Conservation (phyloP, 2,329 filamentous ascomycete genomes). For the Ophiosphaerella narmari region DNA sequence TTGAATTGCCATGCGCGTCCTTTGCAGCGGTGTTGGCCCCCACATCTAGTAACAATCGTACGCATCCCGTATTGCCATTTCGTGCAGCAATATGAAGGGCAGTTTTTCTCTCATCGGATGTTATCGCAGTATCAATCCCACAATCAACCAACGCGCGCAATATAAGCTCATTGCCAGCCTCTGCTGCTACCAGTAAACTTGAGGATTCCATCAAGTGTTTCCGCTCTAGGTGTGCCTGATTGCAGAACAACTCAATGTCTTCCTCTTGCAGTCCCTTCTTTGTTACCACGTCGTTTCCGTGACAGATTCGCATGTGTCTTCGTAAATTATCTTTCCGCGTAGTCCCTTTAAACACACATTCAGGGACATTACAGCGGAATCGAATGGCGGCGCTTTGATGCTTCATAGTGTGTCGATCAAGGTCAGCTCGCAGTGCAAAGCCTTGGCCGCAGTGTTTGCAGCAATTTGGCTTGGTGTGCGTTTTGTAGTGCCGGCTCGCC, state of each 20-base stretch:
- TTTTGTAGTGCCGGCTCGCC: constrained; percentile 15
- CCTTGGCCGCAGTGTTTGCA: constrained; percentile 12
- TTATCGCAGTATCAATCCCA: not conserved
- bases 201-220: constrained; percentile 10
- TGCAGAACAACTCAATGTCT: constrained; percentile 6
- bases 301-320: constrained; percentile 11
- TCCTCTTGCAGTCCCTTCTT: constrained; percentile 1
- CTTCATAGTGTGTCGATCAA: constrained; percentile 11
- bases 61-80: constrained; percentile 6
- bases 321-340: constrained; percentile 15
- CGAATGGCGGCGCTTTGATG: constrained; percentile 5
- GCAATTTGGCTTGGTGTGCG: constrained; percentile 9
- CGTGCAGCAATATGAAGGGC: constrained; percentile 10
- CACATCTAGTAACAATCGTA: constrained; percentile 7
- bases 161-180: constrained; percentile 5
- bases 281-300: not conserved
- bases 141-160: constrained; percentile 1
- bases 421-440: constrained; percentile 12
- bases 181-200: constrained; percentile 11
- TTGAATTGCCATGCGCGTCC: constrained; percentile 6
- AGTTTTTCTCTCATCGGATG: too few relatives aligned
- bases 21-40: not conserved
- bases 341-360: constrained; percentile 11
- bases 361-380: constrained; percentile 10
- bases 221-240: constrained; percentile 6